Percentiles rank a stretch among this genome's conserved stretches.
Conservation (phyloP, 495 filamentous ascomycete genomes). For the Tetracladium setigerum region DNA sequence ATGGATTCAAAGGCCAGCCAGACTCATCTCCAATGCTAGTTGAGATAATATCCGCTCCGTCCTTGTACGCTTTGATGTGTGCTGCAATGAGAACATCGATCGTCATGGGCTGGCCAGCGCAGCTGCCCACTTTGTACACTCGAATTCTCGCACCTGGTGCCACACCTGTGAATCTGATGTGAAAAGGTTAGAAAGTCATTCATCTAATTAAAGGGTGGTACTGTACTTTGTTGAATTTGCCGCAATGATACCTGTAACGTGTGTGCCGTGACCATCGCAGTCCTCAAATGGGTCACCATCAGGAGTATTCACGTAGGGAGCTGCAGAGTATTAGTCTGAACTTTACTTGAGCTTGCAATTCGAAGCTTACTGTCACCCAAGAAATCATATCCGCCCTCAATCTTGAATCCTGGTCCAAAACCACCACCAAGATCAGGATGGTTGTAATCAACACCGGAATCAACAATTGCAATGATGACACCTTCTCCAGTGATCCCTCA, state of each 20-base stretch:
- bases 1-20: no score
- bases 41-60: slow-evolving; percentile 33
- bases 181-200: no score
- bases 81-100: slow-evolving; percentile 29
- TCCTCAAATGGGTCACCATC: slow-evolving; percentile 32
- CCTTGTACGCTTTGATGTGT: slow-evolving; percentile 32
- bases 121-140: slow-evolving; percentile 38
- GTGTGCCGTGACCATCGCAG: slow-evolving; percentile 36
- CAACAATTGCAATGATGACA: slow-evolving; percentile 19
- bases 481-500: not conserved
- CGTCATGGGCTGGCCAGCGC: not conserved
- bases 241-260: slow-evolving; percentile 42
- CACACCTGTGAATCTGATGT: slow-evolving; percentile 30
- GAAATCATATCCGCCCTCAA: slow-evolving; percentile 30
- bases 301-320: not conserved
- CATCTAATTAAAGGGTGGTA: no score
- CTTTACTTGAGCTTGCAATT: no score
- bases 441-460: slow-evolving; percentile 38
- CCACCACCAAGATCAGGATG: slow-evolving; percentile 38
- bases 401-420: slow-evolving; percentile 30
- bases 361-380: slow-evolving; percentile 21
- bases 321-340: no score
- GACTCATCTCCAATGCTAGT: no score
- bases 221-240: slow-evolving; percentile 21
- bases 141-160: slow-evolving; percentile 42